Evolutionary conservation across 2,329 filamentous ascomycete genomes (phyloP).

Genomic region (Ophioceras dolichostomum): DNA sequence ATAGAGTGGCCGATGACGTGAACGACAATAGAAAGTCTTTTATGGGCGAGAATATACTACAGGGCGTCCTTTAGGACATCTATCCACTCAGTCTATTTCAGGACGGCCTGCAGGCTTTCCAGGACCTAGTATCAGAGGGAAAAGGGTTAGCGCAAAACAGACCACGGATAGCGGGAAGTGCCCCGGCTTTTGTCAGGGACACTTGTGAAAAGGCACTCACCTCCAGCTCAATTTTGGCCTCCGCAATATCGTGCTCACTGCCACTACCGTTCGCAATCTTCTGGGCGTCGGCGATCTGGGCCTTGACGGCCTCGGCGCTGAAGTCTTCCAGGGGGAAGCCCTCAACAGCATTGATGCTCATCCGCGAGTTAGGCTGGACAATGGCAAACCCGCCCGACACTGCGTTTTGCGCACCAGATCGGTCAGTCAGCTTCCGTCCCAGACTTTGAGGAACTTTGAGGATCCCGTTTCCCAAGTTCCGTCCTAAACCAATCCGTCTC

Average conservation of each 20-base stretch:
- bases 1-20: no score
- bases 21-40: no score
- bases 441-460: no score
- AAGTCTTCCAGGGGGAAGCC: constrained; percentile 93
- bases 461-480: no score
- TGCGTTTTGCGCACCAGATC: no score
- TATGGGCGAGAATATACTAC: constrained; percentile 13
- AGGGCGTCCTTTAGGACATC: constrained; percentile 18
- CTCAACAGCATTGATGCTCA: constrained; percentile 98
- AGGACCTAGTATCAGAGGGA: constrained; percentile 46
- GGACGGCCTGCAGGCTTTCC: constrained; percentile 67
- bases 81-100: constrained; percentile 55
- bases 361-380: constrained; percentile 84
- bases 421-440: not conserved
- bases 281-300: constrained; percentile 88
- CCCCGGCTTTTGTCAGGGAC: constrained; percentile 11
- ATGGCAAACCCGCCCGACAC: constrained; percentile 95
- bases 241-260: constrained; percentile 93
- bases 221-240: constrained; percentile 99
- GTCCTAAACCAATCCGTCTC: no score
- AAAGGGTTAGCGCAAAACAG: no score
- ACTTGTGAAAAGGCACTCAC: constrained; percentile 35
- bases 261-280: constrained; percentile 85
- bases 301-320: constrained; percentile 77
- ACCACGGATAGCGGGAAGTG: no score